A percentile compares a stretch with the other conserved stretches of the same genome.
phyloP scores from a whole-genome alignment of 202 grass and related monocot species.

The Cymbopogon flexuosus region DNA sequence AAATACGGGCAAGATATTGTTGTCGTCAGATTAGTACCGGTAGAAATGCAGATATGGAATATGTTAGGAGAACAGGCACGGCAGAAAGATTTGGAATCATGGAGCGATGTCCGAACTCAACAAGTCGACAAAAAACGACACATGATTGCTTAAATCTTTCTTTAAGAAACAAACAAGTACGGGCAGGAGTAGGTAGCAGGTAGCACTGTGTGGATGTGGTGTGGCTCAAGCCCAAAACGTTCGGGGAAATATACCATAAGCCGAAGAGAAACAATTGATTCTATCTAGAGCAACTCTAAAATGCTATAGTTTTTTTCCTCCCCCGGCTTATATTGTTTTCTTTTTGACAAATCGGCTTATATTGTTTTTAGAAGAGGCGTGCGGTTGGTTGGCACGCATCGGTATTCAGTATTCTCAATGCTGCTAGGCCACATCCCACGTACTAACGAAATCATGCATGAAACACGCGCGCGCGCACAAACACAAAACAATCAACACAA shows the following conservation, averaged over 20 bases:
- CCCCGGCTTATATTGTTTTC: too few relatives aligned
- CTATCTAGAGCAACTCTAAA: too few relatives aligned
- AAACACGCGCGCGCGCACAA: background rate
- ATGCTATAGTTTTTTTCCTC: too few relatives aligned
- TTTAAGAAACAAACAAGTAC: background rate
- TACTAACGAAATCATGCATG: background rate
- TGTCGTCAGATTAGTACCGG: background rate
- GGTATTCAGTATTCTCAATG: too few relatives aligned
- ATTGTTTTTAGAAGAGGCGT: background rate
- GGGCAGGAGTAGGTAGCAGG: background rate
- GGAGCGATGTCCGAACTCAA: background rate
- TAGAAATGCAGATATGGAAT: too few relatives aligned
- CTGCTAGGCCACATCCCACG: too few relatives aligned
- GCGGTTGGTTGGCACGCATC: background rate
- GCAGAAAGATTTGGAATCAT: background rate
- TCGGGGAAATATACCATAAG: too few relatives aligned
- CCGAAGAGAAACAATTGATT: too few relatives aligned
- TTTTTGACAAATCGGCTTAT: too few relatives aligned
- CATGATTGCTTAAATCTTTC: background rate
- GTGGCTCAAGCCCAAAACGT: too few relatives aligned
- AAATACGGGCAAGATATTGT: background rate
- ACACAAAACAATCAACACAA: background rate
- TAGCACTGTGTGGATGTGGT: background rate
- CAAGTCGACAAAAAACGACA: background rate
- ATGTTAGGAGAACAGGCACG: too few relatives aligned